These are phyloP conservation scores for Cordyceps farinosa DNA, from an alignment of 2,329 filamentous ascomycete genomes.

Conservation along the genomic window DNA sequence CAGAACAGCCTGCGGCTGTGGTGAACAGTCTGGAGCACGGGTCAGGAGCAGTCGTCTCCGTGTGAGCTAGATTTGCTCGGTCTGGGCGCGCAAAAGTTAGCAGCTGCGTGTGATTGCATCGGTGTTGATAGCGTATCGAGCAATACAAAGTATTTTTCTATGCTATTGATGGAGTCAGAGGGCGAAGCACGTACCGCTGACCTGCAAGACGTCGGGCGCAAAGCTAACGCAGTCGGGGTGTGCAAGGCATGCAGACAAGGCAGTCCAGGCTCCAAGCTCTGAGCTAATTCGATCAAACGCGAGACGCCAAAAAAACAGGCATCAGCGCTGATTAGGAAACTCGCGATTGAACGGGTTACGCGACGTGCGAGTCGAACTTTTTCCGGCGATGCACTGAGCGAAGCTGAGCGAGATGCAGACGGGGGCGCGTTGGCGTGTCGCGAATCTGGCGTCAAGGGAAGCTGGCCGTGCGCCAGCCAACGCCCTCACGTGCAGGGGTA, in stretches of 20 bases:
- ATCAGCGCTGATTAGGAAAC: constrained; percentile 1
- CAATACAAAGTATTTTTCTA: not conserved
- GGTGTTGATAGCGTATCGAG: not conserved
- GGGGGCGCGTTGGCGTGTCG: constrained; percentile 16
- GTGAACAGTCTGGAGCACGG: not conserved
- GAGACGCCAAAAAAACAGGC: not conserved
- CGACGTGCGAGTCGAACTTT: not conserved
- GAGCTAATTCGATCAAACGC: constrained; percentile 5
- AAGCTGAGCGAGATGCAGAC: constrained; percentile 13
- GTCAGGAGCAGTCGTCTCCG: not conserved
- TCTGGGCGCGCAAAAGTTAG: constrained; percentile 5
- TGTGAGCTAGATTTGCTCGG: not conserved
- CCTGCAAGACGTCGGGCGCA: constrained; percentile 6
- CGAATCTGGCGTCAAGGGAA: constrained; percentile 18
- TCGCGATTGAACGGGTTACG: not conserved
- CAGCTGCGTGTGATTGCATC: not conserved
- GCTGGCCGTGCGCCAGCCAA: constrained; percentile 6
- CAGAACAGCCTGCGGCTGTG: not conserved
- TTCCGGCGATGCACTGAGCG: not conserved
- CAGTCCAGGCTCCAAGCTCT: not conserved
- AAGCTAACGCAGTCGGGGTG: constrained; percentile 7
- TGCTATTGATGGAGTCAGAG: not conserved
- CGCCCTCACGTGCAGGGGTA: constrained; percentile 15
- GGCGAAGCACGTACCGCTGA: not conserved
- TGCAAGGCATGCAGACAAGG: constrained; percentile 4